Evolutionary conservation across 1,139 yeast species (phyloP), one percentile per base, ranked within the genome.

Genomic region (Pichia sp.): DNA sequence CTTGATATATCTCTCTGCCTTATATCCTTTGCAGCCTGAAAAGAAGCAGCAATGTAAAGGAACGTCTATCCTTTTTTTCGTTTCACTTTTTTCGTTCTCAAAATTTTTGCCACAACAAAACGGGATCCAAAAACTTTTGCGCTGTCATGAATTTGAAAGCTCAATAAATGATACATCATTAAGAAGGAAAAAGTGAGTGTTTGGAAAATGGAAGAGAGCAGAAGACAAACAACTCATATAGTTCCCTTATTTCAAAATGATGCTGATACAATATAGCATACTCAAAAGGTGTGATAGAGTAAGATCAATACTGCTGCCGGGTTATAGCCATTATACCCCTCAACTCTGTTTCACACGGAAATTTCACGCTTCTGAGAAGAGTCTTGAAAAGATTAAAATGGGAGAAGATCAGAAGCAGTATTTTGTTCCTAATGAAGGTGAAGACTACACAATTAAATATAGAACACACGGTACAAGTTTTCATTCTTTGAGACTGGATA

Each of bases 341-440:
- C 43, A 8, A 10, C n/a, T 40, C 14, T n/a, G 5, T 16, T 27
- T 20, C 45, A 24, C 27, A 17, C 51, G 54, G 10, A 6, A n/a
- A 7, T 46, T 53, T 10, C 55, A 53, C 36, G 2, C 20, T 3
- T 9, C 24, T 10, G 10, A 49, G 44, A 36, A n/a, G 2, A 27
- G 4, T 7, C 12, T 14, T 8, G 40, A 56, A 12, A 46, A 48
- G 16, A 62, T 67, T 36, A 65, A 65, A 48, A 54, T 67, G 58
- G 71, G 70, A 12, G 67, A 64, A 50, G 68, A 66, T 48, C 67
- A 65, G 30, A 64, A 65, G 27, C 50, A 47, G 14, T 67, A 63
- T 50, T 58, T 56, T 16, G 63, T 67, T 31, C 65, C 67, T 2
- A 63, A 63, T 36, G 48, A 52, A 14, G 57, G 57, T 27, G 62